Base-by-base conservation (phyloP, 2,329 filamentous ascomycete species). In the Xylaria sp. region DNA sequence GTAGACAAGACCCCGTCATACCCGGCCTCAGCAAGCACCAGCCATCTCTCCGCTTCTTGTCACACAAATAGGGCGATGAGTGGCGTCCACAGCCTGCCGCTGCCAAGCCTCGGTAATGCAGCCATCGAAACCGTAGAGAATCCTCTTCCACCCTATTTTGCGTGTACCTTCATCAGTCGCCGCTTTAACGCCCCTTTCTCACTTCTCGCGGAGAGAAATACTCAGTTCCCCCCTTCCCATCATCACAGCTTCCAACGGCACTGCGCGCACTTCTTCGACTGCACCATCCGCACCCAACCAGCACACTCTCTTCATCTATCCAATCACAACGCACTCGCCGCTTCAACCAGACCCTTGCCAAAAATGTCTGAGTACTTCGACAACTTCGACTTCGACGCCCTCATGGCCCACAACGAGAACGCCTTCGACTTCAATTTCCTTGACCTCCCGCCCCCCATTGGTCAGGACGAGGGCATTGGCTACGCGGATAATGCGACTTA, bases 351-450 rank as follows among this genome's bases (percentile, higher is more conserved):
- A 28, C 25, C 33, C 51, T 33, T 37, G 23, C 31, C 25, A 65
- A 68, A 62, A 33, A 74, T 74, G 72, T 70, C 71, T 2, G 68
- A 74, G 57, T 66, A 67, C 65, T 1, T 70, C 42, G 8, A 38
- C 37, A 38, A 63, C 60, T 50, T 58, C 51, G 63, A 69, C 45
- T 60, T 67, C 46, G 46, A 69, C 2, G 59, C 54, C 51, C 45
- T 61, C 6, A 9, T 59, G 31, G 52, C 17, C 35, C n/a, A 49
- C 52, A 14, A 46, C 5, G 2, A 57, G 3, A 1, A 50, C 42
- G 50, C 45, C 40, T 50, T 61, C 12, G 53, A 70, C 57, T 51
- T 63, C 53, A 15, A 25, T 37, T 61, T 49, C 42, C 35, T 63
- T 23, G 56, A 64, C 12, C 42, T 58, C n/a, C 12, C 47, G 23